These are phyloP conservation scores for Metarhizium humberi DNA, from an alignment of 2,329 filamentous ascomycete genomes.

Conservation along the genomic window DNA sequence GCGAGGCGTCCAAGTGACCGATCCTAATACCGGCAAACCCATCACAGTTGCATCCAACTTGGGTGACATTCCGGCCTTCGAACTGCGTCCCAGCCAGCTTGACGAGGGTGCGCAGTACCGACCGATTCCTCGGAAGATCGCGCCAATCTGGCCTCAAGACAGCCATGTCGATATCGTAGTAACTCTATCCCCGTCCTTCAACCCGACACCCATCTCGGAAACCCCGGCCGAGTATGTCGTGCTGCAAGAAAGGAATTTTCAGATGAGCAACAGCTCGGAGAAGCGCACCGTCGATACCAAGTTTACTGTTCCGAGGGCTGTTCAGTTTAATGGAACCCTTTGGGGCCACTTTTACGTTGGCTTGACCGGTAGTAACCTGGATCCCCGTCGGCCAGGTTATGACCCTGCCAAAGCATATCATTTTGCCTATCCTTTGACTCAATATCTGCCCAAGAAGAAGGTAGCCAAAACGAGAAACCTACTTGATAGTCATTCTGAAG, in stretches of 20 bases:
- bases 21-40: conserved; percentile 38
- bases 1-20: conserved; percentile 36
- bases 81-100: conserved; percentile 50
- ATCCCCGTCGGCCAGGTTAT: conserved; percentile 64
- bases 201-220: conserved; percentile 56
- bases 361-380: conserved; percentile 64
- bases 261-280: conserved; percentile 70
- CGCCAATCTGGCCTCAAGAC: conserved; percentile 80
- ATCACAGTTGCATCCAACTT: conserved; percentile 45
- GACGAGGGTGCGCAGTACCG: conserved; percentile 55
- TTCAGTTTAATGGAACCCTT: conserved; percentile 86
- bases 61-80: conserved; percentile 53
- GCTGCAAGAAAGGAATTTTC: conserved; percentile 71
- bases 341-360: conserved; percentile 92
- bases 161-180: conserved; percentile 74
- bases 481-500: conserved; percentile 43
- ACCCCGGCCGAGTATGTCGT: conserved; percentile 61
- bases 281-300: conserved; percentile 66
- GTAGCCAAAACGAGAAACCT: conserved; percentile 79
- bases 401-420: conserved; percentile 70
- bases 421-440: conserved; percentile 76
- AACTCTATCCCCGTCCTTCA: conserved; percentile 70
- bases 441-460: conserved; percentile 89
- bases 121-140: conserved; percentile 58
- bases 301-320: conserved; percentile 66